Base-by-base conservation (phyloP, 2,329 filamentous ascomycete genomes). In the Colletotrichum tamarilloi region DNA sequence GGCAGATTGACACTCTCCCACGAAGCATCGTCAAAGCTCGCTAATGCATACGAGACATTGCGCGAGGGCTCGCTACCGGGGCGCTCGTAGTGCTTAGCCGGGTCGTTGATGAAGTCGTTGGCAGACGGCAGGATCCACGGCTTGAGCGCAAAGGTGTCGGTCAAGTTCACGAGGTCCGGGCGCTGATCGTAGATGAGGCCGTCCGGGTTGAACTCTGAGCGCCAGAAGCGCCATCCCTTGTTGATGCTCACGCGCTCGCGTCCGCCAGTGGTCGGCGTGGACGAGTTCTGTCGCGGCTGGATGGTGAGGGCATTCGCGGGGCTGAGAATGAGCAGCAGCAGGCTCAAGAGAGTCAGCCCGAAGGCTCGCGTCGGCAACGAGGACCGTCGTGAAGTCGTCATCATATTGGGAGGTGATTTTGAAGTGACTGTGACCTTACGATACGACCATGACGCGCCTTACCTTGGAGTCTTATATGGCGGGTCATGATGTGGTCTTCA, bases 1-100 rank as follows among this genome's bases (percentile, higher is more conserved):
- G 86, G 86, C 7, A 88, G 77, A 9, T 79, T 78, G 22, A 87
- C 77, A 3, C 76, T 62, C 52, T 86, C 80, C 86, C 85, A 88
- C 0, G 74, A 55, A 12, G 72, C 78, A 67, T 87, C 86, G 63
- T 87, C 80, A 66, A 84, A 85, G 4, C 58, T 71, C 0, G 59
- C 55, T 32, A 82, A 78, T 0, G 81, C 79, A 67, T 80, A 85
- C 16, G 75, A 72, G 24, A 84, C 74, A 46, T 81, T 78, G 42
- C 74, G 76, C 2, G 76, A 77, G 1, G 81, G 81, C 4, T 80
- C 78, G 5, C 76, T 75, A 3, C n/a, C 4, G 4, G 83, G 84
- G 1, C 79, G 76, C 26, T 81, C 62, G 69, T 84, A 76, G 68
- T 77, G 79, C 7, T 77, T 75, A 5, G 68, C 56, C 3, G 76